These are phyloP conservation scores for Dendrocalamus latiflorus DNA, from an alignment of 202 grass and related monocot species.

Conservation along the genomic window DNA sequence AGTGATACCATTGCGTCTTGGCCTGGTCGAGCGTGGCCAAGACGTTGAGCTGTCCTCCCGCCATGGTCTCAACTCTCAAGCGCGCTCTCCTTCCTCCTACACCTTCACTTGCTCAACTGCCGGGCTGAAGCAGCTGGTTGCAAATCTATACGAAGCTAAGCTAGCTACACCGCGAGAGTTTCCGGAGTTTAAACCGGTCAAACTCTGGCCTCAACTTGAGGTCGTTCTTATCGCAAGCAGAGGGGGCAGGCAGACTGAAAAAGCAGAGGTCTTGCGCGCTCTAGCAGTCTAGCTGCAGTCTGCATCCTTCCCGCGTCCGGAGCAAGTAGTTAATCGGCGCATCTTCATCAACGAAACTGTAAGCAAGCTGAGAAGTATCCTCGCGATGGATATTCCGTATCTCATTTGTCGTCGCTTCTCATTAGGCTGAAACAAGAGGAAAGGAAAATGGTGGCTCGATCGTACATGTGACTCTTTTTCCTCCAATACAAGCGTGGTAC, in stretches of 20 bases:
- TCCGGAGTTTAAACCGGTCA: neutral
- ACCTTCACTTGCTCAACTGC: neutral
- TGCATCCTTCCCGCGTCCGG: neutral
- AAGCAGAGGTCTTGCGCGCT: neutral
- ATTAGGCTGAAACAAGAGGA: too few relatives aligned
- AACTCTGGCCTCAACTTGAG: neutral
- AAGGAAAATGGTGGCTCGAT: too few relatives aligned
- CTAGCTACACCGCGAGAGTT: neutral
- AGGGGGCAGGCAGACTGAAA: constrained; percentile 7
- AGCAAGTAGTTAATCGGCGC: neutral
- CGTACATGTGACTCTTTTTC: too few relatives aligned
- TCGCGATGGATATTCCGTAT: too few relatives aligned
- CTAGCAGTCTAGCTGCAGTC: neutral
- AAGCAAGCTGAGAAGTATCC: neutral
- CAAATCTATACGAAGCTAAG: neutral
- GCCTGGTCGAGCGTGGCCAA: constrained; percentile 43
- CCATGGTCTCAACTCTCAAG: neutral
- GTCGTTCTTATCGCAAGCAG: neutral
- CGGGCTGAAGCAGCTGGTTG: neutral
- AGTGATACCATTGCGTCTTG: constrained; percentile 69
- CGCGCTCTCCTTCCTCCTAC: too few relatives aligned
- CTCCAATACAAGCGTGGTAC: too few relatives aligned
- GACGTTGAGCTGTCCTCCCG: constrained; percentile 36
- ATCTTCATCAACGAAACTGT: neutral
- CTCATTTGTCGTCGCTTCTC: too few relatives aligned